Evolutionary conservation across 2,329 filamentous ascomycete species (phyloP).

Genomic region (Botrytis fabae): DNA sequence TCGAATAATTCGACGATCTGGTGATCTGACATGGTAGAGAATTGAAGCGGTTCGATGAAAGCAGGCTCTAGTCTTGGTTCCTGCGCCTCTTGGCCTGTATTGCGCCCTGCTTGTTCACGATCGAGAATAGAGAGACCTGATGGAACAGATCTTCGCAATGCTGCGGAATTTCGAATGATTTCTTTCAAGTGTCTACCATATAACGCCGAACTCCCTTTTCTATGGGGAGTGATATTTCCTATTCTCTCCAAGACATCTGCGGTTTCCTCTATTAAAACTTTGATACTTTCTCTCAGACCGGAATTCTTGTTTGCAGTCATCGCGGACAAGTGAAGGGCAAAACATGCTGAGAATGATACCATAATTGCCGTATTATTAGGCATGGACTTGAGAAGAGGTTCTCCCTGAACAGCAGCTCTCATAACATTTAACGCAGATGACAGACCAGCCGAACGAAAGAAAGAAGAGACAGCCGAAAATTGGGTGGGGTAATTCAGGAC

Average conservation of each 20-base stretch:
- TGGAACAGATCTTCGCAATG: slow-evolving; percentile 24
- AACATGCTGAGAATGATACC: slow-evolving; percentile 76
- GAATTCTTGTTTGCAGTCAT: slow-evolving; percentile 56
- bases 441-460: slow-evolving; percentile 70
- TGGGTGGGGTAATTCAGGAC: slow-evolving; percentile 75
- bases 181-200: slow-evolving; percentile 58
- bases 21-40: slow-evolving; percentile 69
- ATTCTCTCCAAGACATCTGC: slow-evolving; percentile 69
- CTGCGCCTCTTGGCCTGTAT: not conserved
- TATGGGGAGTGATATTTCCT: slow-evolving; percentile 63
- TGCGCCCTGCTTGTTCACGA: not conserved
- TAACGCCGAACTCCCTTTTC: slow-evolving; percentile 64
- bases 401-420: slow-evolving; percentile 71
- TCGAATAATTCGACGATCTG: slow-evolving; percentile 67
- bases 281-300: slow-evolving; percentile 61
- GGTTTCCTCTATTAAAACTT: slow-evolving; percentile 66
- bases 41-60: slow-evolving; percentile 54
- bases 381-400: slow-evolving; percentile 70
- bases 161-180: slow-evolving; percentile 31
- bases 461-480: slow-evolving; percentile 67
- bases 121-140: not conserved
- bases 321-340: slow-evolving; percentile 63
- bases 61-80: not conserved
- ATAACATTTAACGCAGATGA: slow-evolving; percentile 74
- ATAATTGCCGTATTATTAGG: slow-evolving; percentile 78